Base-by-base conservation (phyloP, 164 flowering plant genomes). In the Stephania yunnanensis region DNA sequence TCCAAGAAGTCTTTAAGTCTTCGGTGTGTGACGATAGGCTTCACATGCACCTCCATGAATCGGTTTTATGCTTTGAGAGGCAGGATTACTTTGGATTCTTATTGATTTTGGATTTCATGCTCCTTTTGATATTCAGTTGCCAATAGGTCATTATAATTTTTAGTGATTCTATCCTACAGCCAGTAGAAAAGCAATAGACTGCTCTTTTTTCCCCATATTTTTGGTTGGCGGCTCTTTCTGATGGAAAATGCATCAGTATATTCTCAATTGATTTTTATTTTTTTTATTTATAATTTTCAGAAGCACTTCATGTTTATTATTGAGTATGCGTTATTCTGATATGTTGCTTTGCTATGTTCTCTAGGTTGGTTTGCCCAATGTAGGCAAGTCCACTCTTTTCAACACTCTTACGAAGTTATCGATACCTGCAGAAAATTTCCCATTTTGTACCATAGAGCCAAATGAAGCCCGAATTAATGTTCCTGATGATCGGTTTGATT, bases 321-420 rank as follows among this genome's bases (percentile, higher is more conserved):
- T 48, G 53, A 48, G 52, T 64, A 30, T 68, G 46, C 8, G 29
- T 30, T 48, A 48, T 48, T 48, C 42, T 48, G 36, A 48, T 65
- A 13, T 68, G 31, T 70, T 44, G 9, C 48, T 71, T 36, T 65
- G 45, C 58, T 73, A 50, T 22, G 69, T 6, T 73, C 80, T 79
- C 68, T 85, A 94, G 97, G 98, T 94, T 77, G 98, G 98, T 17
- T 85, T 94, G 84, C 99, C 99, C 30, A 95, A 95, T 92, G 99
- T 95, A 48, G 99, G 98, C 17, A 95, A 95, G 75, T 92, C 98
- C 31, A 95, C 99, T 12, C 92, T 93, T n/a, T 95, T 95, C 78
- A 95, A 95, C 84, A 91, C 96, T 0, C 94, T 95, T 31, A 95
- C 99, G 20, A 95, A 95, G 85, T 55, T 95, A 45, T 74, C 97